Evolutionary conservation across 345 rosid genomes (phyloP).

Genomic region (Eucalyptus tenuipes): DNA sequence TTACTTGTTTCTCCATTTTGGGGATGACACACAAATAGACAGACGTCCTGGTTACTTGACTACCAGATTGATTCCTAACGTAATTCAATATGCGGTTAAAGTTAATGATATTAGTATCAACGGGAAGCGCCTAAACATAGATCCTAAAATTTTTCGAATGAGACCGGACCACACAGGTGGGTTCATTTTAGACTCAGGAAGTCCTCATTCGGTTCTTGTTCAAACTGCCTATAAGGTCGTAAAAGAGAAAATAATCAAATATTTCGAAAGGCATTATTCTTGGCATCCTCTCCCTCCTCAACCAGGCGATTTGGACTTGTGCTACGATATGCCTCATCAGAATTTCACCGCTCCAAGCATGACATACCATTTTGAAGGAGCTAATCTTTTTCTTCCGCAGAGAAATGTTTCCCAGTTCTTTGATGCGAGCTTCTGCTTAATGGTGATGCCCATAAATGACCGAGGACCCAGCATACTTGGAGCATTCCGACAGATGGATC

Average conservation of each 20-base stretch:
- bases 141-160: neutral
- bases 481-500: neutral
- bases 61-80: neutral
- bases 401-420: neutral
- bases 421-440: neutral
- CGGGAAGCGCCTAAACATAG: neutral
- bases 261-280: neutral
- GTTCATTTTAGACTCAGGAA: neutral
- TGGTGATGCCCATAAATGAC: neutral
- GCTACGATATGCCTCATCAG: neutral
- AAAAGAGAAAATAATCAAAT: neutral
- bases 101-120: neutral
- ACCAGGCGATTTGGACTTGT: neutral
- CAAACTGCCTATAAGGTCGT: neutral
- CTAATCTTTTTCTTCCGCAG: neutral
- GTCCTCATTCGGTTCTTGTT: neutral
- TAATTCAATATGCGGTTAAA: neutral
- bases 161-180: neutral
- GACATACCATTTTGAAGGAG: neutral
- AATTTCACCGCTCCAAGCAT: neutral
- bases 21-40: neutral
- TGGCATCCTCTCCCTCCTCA: neutral
- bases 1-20: neutral
- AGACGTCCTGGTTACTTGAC: neutral
- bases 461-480: neutral